Evolutionary conservation across 345 rosid genomes (phyloP).

Genomic region (Eucalyptus grandis): DNA sequence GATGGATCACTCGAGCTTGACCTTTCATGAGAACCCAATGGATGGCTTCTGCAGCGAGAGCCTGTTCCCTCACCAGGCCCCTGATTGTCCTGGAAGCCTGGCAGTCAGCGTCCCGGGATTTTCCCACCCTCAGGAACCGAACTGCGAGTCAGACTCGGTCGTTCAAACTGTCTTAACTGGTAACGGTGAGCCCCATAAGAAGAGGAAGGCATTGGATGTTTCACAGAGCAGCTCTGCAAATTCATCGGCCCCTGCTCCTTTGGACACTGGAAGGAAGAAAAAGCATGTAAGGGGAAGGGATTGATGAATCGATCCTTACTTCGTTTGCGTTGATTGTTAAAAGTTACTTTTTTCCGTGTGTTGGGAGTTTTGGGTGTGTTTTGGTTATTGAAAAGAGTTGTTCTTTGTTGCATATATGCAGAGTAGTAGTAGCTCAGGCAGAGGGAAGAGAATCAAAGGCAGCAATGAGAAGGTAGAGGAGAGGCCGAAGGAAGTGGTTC

Average conservation of each 20-base stretch:
- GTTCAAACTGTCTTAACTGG: background rate
- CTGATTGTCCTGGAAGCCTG: background rate
- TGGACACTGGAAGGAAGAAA: background rate
- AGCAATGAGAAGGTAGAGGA: constrained; percentile 10
- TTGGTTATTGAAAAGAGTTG: background rate
- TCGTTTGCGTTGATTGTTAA: background rate
- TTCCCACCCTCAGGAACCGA: background rate
- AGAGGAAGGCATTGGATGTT: background rate
- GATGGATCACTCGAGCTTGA: background rate
- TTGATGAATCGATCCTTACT: background rate
- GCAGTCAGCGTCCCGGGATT: background rate
- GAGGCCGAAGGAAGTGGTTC: constrained; percentile 29
- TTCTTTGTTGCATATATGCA: background rate
- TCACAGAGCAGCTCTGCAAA: constrained; percentile 1
- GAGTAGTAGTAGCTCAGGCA: constrained; percentile 9
- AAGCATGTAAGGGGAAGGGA: background rate
- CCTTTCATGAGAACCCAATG: background rate
- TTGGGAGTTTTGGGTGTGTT: background rate
- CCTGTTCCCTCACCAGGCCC: background rate
- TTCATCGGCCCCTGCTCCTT: background rate
- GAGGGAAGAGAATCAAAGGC: constrained; percentile 14
- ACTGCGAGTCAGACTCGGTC: background rate
- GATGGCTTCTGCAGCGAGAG: background rate
- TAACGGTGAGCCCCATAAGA: background rate
- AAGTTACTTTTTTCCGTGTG: background rate